Conservation (phyloP, 192 early-diverging fungal species). For the Backusella tarrabulga region DNA sequence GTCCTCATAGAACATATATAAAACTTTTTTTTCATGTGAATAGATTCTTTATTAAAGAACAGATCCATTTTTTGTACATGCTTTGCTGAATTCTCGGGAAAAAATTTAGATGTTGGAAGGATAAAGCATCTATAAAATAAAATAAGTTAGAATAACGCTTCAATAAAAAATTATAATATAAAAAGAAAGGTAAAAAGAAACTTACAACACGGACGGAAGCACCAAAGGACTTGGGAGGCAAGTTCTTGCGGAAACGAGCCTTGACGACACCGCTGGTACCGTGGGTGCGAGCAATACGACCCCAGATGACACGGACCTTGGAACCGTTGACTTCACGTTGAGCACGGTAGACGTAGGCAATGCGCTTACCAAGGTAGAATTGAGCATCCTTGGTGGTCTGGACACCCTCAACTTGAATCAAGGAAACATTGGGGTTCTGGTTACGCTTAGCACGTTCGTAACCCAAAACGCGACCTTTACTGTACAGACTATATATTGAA, state of each 20-base stretch:
- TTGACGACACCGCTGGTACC: conserved; percentile 95
- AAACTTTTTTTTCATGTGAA: neutral
- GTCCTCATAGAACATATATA: neutral
- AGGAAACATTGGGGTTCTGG: conserved; percentile 86
- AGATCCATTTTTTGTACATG: conserved; percentile 6
- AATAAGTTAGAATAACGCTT: conserved; percentile 13
- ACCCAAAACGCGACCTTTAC: conserved; percentile 96
- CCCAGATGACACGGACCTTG: conserved; percentile 98
- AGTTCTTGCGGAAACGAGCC: conserved; percentile 96
- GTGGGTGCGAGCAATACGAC: conserved; percentile 91
- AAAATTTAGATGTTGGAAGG: conserved; percentile 65
- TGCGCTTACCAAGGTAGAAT: conserved; percentile 98
- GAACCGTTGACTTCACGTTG: conserved; percentile 83
- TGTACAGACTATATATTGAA: conserved; percentile 80
- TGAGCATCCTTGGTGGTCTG: conserved; percentile 84
- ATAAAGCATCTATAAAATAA: conserved; percentile 85
- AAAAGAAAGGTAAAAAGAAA: conserved; percentile 13
- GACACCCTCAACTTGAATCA: conserved; percentile 94
- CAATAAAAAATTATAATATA: neutral
- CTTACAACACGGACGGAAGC: conserved; percentile 89
- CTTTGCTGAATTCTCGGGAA: neutral
- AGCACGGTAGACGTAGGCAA: conserved; percentile 97
- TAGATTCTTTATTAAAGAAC: conserved; percentile 9
- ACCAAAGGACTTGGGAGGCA: conserved; percentile 94
- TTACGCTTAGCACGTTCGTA: conserved; percentile 92